These are phyloP conservation scores for Nidularia sp. DNA, from an alignment of 768 basidiomycete species.

Conservation along the genomic window DNA sequence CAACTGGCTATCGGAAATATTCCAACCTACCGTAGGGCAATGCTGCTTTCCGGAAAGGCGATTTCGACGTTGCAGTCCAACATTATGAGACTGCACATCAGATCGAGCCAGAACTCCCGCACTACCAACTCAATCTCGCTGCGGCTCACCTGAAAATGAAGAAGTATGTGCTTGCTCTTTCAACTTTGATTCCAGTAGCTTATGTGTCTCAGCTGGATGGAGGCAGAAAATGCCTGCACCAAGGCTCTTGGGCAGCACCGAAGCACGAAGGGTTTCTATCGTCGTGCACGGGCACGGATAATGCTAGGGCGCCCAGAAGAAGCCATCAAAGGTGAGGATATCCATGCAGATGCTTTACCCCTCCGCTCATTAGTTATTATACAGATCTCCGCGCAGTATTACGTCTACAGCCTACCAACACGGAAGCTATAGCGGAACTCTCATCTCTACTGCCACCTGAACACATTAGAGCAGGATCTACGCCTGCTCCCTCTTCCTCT, in stretches of 20 bases:
- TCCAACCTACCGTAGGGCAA: conserved; percentile 47
- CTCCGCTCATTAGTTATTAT: background rate
- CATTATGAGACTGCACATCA: conserved; percentile 57
- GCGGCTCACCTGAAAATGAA: conserved; percentile 68
- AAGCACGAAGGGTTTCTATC: conserved; percentile 67
- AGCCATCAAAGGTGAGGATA: conserved; percentile 50
- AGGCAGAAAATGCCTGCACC: conserved; percentile 69
- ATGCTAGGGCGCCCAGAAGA: conserved; percentile 55
- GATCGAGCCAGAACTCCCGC: conserved; percentile 70
- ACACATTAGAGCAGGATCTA: conserved; percentile 8
- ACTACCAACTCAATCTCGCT: conserved; percentile 75
- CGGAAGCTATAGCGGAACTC: conserved; percentile 59
- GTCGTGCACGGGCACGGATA: conserved; percentile 62
- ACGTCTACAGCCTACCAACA: conserved; percentile 58
- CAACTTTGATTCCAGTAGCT: background rate
- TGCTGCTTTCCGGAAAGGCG: conserved; percentile 58
- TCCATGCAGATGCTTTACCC: too few relatives aligned
- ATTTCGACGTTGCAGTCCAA: conserved; percentile 49
- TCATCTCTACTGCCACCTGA: conserved; percentile 29
- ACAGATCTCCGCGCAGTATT: conserved; percentile 61
- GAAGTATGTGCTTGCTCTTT: conserved; percentile 41
- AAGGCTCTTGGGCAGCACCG: conserved; percentile 59
- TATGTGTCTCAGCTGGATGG: conserved; percentile 51
- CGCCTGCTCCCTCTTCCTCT: conserved; percentile 11
- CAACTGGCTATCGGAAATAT: background rate